These are phyloP conservation scores for Thalassiosira profunda DNA, from an alignment of 108 stramenopile genomes.

Conservation along the genomic window DNA sequence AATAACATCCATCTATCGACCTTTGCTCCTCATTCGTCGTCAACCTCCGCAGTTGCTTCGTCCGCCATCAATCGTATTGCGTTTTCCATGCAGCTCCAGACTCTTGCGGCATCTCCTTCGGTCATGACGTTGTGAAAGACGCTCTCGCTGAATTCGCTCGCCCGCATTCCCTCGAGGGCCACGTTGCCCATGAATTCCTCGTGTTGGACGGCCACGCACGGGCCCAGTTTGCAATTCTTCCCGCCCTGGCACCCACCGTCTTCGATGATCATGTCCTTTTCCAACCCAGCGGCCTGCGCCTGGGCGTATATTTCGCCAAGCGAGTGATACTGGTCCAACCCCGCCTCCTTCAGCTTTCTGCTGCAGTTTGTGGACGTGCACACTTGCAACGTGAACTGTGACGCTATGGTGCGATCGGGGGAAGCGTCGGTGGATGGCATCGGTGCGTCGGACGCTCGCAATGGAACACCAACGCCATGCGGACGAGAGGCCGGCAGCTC, in stretches of 20 bases:
- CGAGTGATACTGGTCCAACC: conserved; percentile 66
- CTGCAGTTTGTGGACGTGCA: conserved; percentile 76
- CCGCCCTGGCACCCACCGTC: conserved; percentile 79
- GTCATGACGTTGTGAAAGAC: conserved; percentile 59
- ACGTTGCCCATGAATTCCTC: conserved; percentile 82
- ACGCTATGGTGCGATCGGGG: conserved; percentile 45
- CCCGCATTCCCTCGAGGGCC: conserved; percentile 78
- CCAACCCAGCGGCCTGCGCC: conserved; percentile 20
- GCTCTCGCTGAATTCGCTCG: conserved; percentile 60
- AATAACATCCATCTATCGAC: background rate
- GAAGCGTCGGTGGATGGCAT: no score
- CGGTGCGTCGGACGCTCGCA: no score
- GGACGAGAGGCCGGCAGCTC: no score
- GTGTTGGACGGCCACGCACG: conserved; percentile 82
- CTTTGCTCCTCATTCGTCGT: background rate
- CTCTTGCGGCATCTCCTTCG: conserved; percentile 66
- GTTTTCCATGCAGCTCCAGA: conserved; percentile 62
- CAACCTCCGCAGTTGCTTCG: conserved; percentile 40
- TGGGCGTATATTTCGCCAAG: conserved; percentile 64
- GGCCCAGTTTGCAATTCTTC: conserved; percentile 66
- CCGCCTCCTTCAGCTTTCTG: conserved; percentile 51
- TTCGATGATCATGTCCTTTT: conserved; percentile 58
- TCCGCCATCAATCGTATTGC: conserved; percentile 58
- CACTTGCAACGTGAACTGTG: conserved; percentile 72
- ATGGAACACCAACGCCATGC: no score